Evolutionary conservation across 2,329 filamentous ascomycete species (phyloP).

Genomic region (Leptographium lundbergii): DNA sequence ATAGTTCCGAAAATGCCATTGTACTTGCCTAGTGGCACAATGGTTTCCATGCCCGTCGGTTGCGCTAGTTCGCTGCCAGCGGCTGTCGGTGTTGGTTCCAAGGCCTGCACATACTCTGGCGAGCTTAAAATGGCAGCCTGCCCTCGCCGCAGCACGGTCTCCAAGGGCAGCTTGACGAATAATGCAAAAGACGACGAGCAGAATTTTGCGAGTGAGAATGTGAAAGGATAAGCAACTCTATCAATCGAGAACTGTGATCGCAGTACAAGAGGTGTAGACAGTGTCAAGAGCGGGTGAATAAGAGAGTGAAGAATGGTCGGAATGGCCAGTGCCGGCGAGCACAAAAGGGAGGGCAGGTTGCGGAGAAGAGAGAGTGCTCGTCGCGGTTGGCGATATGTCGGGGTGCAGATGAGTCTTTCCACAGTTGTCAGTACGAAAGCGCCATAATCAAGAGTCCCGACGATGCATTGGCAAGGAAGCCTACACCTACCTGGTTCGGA

Average conservation of each 20-base stretch:
- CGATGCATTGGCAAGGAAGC: background rate
- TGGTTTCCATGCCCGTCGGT: constrained; percentile 43
- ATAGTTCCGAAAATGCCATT: constrained; percentile 83
- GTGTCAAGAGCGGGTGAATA: constrained; percentile 68
- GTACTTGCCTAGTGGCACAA: constrained; percentile 72
- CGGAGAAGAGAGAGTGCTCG: constrained; percentile 69
- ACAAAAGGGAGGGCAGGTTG: constrained; percentile 64
- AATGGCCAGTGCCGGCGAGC: constrained; percentile 56
- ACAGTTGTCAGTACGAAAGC: background rate
- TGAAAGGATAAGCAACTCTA: constrained; percentile 63
- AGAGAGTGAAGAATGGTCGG: constrained; percentile 83
- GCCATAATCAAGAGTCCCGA: background rate
- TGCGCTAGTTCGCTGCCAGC: constrained; percentile 13
- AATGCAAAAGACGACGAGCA: constrained; percentile 67
- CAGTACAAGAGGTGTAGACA: constrained; percentile 73
- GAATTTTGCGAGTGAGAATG: constrained; percentile 76
- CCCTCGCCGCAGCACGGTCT: constrained; percentile 80
- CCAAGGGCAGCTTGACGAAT: constrained; percentile 76
- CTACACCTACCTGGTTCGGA: constrained; percentile 55
- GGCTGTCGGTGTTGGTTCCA: constrained; percentile 19
- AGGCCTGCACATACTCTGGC: constrained; percentile 35
- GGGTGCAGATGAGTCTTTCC: constrained; percentile 65
- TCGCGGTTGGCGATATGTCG: constrained; percentile 59
- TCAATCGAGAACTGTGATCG: constrained; percentile 78
- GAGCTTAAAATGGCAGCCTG: constrained; percentile 62